Evolutionary conservation across 495 filamentous ascomycete species (phyloP).

Genomic region (Podospora appendiculata): DNA sequence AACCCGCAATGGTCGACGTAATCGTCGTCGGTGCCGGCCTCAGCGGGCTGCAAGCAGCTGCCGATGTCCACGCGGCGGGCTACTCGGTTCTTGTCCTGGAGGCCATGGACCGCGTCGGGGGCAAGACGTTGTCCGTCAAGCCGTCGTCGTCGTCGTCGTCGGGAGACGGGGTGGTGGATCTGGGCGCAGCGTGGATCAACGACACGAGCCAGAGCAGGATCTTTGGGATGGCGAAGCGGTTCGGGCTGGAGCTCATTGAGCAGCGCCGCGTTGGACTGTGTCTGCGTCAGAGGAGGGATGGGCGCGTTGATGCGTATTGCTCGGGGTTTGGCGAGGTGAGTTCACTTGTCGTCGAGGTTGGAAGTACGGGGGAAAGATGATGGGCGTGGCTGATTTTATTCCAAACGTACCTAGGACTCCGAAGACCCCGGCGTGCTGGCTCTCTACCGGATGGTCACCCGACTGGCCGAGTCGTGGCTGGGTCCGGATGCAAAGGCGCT

Average conservation of each 20-base stretch:
- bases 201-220: constrained; percentile 39
- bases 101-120: constrained; percentile 43
- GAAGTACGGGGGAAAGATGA: too few species aligned
- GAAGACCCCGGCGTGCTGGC: neutral
- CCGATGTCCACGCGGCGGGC: constrained; percentile 30
- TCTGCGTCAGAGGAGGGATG: constrained; percentile 25
- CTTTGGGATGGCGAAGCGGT: constrained; percentile 23
- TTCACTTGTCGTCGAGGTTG: neutral
- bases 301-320: neutral
- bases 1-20: constrained; percentile 2
- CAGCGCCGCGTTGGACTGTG: constrained; percentile 33
- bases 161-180: constrained; percentile 23
- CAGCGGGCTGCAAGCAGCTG: constrained; percentile 39
- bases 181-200: constrained; percentile 49
- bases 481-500: constrained; percentile 8
- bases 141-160: neutral
- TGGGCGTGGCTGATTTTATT: neutral
- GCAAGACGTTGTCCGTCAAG: constrained; percentile 33
- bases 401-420: neutral
- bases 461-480: constrained; percentile 1
- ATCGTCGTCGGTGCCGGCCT: constrained; percentile 47
- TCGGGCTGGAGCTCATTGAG: constrained; percentile 31
- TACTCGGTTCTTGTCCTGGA: constrained; percentile 39
- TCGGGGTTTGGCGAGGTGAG: constrained; percentile 1
- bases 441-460: neutral